phyloP scores from a whole-genome alignment of 345 rosid species.

The Salix purpurea region DNA sequence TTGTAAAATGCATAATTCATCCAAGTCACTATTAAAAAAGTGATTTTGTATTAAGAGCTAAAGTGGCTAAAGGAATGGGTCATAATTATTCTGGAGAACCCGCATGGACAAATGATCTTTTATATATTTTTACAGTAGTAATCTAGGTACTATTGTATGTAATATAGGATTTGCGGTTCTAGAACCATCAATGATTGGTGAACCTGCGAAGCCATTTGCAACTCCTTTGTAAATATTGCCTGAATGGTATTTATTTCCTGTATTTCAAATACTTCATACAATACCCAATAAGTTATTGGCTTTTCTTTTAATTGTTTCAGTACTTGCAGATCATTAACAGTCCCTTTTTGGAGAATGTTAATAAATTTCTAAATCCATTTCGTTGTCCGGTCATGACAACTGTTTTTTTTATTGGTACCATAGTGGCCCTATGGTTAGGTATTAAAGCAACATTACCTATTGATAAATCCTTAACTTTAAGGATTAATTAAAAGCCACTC shows the following conservation, averaged over 20 bases:
- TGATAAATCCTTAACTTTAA: too few species aligned
- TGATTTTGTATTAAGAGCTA: too few species aligned
- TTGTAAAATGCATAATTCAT: too few species aligned
- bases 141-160: constrained; percentile 1
- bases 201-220: neutral
- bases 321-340: neutral
- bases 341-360: constrained; percentile 4
- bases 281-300: constrained; percentile 13
- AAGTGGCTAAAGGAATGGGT: too few species aligned
- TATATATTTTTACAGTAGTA: neutral
- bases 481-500: too few species aligned
- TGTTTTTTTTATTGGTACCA: too few species aligned
- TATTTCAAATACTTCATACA: constrained; percentile 15
- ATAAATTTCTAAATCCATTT: neutral
- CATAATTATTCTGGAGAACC: neutral
- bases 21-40: too few species aligned
- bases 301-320: constrained; percentile 14
- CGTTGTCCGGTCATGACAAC: too few species aligned
- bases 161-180: neutral
- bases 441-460: too few species aligned
- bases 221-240: constrained; percentile 5
- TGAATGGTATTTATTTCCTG: constrained; percentile 10
- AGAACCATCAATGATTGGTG: neutral
- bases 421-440: too few species aligned
- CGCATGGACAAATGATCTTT: constrained; percentile 1